Base-by-base conservation (phyloP, 345 rosid species). In the Raphanus raphanistrum region DNA sequence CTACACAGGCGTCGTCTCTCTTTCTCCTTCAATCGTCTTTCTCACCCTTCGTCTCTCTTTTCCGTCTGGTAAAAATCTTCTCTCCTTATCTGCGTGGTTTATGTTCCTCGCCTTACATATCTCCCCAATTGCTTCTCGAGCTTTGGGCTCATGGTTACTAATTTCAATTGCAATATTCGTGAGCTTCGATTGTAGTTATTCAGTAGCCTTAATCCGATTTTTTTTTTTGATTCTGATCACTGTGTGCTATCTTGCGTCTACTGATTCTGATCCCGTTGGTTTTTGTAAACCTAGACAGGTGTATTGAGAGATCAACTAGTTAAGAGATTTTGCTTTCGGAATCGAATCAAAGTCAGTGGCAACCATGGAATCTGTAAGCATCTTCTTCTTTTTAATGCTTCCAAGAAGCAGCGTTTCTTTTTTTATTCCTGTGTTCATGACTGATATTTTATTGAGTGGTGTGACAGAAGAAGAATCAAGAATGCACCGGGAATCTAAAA, bases 221-320 rank as follows among this genome's bases (percentile, higher is more conserved):
- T 21, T 21, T 21, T 21, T 21, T 21, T 33, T 5, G 6, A 8
- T 6, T 33, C 36, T 33, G 36, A 33, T 33, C 36, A 45, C 72
- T 77, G 77, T 77, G 67, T 35, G 31, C 17, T 6, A 29, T 72
- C 15, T 63, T 61, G 45, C 66, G 35, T 62, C 31, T 76, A 77
- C 70, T 85, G 70, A 80, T 75, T 82, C 28, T 45, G 15, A 65
- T 73, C 26, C 66, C 69, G 64, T 13, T 28, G 9, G 43, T 48
- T 72, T 76, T 73, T 73, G 79, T 84, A 82, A 82, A 89, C 82
- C 87, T 90, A 94, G 96, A 81, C 91, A 91, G 98, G 64, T 69
- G 73, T 87, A 72, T 63, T 83, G 83, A 87, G 84, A 78, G 84
- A 68, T 2, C 41, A 52, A 77, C 84, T 12, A 82, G 86, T n/a